A percentile compares a stretch with the other conserved stretches of the same genome.
phyloP scores from a whole-genome alignment of 768 basidiomycete species.

The Russula compacta region DNA sequence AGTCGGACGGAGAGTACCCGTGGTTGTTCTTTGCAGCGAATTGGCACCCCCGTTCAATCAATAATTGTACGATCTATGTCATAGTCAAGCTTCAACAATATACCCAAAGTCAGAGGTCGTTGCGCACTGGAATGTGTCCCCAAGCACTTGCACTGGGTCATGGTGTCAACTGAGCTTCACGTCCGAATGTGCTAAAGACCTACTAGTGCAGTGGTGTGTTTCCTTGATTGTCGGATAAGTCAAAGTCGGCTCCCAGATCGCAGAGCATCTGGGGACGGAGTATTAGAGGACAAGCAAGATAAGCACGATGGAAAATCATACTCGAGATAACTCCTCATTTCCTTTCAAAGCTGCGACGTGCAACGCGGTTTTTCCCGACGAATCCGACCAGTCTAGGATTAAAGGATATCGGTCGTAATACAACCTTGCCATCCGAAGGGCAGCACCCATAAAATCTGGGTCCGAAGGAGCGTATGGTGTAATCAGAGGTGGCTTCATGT shows the following conservation, averaged over 20 bases:
- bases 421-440: conserved; percentile 76
- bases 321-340: conserved; percentile 81
- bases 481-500: conserved; percentile 48
- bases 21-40: conserved; percentile 79
- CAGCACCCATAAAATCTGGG: conserved; percentile 59
- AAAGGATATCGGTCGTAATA: conserved; percentile 83
- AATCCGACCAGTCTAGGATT: conserved; percentile 88
- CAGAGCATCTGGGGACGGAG: conserved; percentile 62
- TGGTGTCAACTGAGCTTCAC: conserved; percentile 7
- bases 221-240: conserved; percentile 84
- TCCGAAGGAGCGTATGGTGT: conserved; percentile 41
- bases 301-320: conserved; percentile 31
- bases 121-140: conserved; percentile 70
- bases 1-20: conserved; percentile 88
- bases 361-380: conserved; percentile 81
- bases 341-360: conserved; percentile 85
- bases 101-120: not conserved
- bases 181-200: conserved; percentile 26
- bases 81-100: conserved; percentile 21
- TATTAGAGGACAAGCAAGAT: conserved; percentile 16
- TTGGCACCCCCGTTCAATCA: conserved; percentile 85
- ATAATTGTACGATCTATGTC: conserved; percentile 63
- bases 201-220: conserved; percentile 92
- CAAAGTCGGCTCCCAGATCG: conserved; percentile 83
- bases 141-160: conserved; percentile 69